A percentile compares a stretch with the other conserved stretches of the same genome.
phyloP scores from a whole-genome alignment of 2,329 filamentous ascomycete genomes.

The Arthrobotrys iridis region DNA sequence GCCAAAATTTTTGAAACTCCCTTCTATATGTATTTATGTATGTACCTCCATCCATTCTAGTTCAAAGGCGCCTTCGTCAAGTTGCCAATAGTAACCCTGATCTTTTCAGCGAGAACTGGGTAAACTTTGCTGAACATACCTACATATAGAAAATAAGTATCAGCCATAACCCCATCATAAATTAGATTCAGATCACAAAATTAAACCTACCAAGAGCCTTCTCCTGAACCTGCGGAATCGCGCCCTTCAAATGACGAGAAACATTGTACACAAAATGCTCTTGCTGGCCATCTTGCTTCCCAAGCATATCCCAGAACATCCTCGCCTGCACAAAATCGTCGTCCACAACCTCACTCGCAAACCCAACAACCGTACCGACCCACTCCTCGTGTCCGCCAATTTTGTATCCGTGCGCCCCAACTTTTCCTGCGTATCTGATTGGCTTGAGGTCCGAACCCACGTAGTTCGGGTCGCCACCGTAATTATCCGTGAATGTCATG shows the following conservation, averaged over 20 bases:
- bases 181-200: background rate
- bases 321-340: slow-evolving; percentile 67
- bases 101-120: slow-evolving; percentile 18
- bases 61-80: background rate
- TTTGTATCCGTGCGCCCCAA: slow-evolving; percentile 33
- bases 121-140: slow-evolving; percentile 41
- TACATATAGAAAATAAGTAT: background rate
- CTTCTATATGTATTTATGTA: too few relatives aligned
- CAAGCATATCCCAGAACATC: slow-evolving; percentile 66
- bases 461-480: slow-evolving; percentile 65
- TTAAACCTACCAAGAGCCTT: slow-evolving; percentile 71
- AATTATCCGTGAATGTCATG: slow-evolving; percentile 61
- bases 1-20: too few relatives aligned
- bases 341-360: slow-evolving; percentile 61
- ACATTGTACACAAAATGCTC: slow-evolving; percentile 71
- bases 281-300: slow-evolving; percentile 68
- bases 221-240: slow-evolving; percentile 68
- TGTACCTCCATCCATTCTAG: background rate
- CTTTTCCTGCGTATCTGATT: slow-evolving; percentile 54
- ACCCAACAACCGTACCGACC: slow-evolving; percentile 58
- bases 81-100: slow-evolving; percentile 7
- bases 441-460: slow-evolving; percentile 59
- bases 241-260: slow-evolving; percentile 68
- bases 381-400: slow-evolving; percentile 58
- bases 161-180: background rate